Conservation (phyloP, 331 rosid species). For the Malus hybrid region DNA sequence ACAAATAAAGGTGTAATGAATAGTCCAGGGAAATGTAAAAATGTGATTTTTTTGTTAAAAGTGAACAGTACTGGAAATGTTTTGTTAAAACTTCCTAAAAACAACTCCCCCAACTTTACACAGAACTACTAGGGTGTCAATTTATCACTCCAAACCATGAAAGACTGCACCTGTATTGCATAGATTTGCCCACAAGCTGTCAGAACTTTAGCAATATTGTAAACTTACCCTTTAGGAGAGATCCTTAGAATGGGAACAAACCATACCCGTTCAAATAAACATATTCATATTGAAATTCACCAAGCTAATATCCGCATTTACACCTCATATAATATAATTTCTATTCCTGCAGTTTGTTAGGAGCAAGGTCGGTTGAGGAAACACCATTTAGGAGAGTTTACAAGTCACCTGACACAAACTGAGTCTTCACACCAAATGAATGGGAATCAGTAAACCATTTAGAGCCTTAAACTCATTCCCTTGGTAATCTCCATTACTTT, state of each 20-base stretch:
- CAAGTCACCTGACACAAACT: slow-evolving; percentile 50
- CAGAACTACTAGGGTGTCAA: background rate
- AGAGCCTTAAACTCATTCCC: slow-evolving; percentile 37
- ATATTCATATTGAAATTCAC: too few species aligned
- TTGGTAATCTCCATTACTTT: slow-evolving; percentile 18
- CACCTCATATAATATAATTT: background rate
- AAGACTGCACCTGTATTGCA: background rate
- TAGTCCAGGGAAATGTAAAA: too few species aligned
- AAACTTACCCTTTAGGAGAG: too few species aligned
- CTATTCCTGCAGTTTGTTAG: background rate
- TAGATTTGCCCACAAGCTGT: too few species aligned
- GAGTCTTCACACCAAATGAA: slow-evolving; percentile 46
- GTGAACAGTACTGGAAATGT: too few species aligned
- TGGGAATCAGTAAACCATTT: slow-evolving; percentile 30
- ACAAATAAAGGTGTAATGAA: too few species aligned
- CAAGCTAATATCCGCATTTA: too few species aligned
- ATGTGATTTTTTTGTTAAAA: too few species aligned
- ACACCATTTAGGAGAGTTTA: slow-evolving; percentile 14
- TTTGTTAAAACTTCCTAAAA: background rate
- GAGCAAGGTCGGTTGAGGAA: slow-evolving; percentile 30
- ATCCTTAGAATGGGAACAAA: too few species aligned
- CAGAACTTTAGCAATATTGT: too few species aligned
- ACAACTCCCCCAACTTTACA: background rate
- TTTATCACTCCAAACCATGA: background rate
- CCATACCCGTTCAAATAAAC: too few species aligned